These are phyloP conservation scores for Pythium phragmitis DNA, from an alignment of 352 stramenopile species.

Conservation along the genomic window DNA sequence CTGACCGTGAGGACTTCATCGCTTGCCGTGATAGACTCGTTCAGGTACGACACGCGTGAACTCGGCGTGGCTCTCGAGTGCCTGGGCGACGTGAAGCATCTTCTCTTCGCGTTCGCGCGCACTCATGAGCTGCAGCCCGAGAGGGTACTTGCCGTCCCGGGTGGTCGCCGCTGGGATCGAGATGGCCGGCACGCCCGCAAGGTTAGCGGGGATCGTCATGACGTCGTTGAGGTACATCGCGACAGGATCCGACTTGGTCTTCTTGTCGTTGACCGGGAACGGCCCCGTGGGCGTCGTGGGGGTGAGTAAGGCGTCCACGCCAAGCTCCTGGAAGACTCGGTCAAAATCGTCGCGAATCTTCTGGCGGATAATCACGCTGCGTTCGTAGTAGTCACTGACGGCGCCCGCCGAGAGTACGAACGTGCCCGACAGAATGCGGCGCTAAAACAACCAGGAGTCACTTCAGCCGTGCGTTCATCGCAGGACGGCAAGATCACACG, in stretches of 20 bases:
- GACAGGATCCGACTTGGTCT: slow-evolving; percentile 66
- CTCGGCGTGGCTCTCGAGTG: slow-evolving; percentile 51
- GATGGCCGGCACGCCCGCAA: slow-evolving; percentile 85
- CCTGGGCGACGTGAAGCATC: slow-evolving; percentile 61
- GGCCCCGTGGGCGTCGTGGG: slow-evolving; percentile 84
- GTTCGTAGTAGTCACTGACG: slow-evolving; percentile 90
- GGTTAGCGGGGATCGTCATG: slow-evolving; percentile 89
- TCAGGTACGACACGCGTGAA: slow-evolving; percentile 50
- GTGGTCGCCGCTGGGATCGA: slow-evolving; percentile 75
- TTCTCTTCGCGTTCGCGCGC: slow-evolving; percentile 57
- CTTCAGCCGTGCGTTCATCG: not conserved
- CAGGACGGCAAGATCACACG: not conserved
- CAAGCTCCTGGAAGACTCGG: slow-evolving; percentile 46
- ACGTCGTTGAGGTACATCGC: slow-evolving; percentile 92
- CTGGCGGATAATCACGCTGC: slow-evolving; percentile 76
- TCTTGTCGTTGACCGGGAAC: slow-evolving; percentile 60
- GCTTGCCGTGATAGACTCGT: slow-evolving; percentile 45
- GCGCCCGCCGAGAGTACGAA: slow-evolving; percentile 88
- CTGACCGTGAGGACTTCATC: slow-evolving; percentile 14
- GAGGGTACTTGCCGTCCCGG: slow-evolving; percentile 50
- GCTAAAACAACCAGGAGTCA: slow-evolving; percentile 28
- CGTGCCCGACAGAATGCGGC: slow-evolving; percentile 89
- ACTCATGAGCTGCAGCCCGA: slow-evolving; percentile 81
- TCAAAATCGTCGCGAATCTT: slow-evolving; percentile 80
- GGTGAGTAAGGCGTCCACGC: slow-evolving; percentile 84